A percentile compares a stretch with the other conserved stretches of the same genome.
Conservation (phyloP, 1,139 yeast genomes). For the Eremothecium gossypii region DNA sequence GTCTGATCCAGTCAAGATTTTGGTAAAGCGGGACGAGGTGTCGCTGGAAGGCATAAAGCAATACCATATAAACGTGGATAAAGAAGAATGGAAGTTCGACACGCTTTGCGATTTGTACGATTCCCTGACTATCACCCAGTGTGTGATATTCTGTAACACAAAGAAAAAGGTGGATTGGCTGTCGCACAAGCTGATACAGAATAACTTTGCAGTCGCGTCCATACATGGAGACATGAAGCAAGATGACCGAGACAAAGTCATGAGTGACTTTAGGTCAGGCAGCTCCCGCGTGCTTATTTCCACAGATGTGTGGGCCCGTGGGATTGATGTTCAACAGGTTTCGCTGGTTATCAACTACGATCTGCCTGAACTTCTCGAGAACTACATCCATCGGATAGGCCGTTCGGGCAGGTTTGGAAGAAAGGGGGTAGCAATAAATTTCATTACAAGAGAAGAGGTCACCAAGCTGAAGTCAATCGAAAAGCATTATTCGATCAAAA, state of each 20-base stretch:
- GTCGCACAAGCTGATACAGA: slow-evolving; percentile 61
- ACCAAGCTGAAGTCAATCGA: slow-evolving; percentile 60
- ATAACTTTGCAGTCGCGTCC: slow-evolving; percentile 81
- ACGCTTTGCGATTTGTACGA: slow-evolving; percentile 89
- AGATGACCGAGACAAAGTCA: slow-evolving; percentile 78
- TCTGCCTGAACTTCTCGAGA: slow-evolving; percentile 75
- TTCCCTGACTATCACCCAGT: slow-evolving; percentile 89
- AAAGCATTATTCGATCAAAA: slow-evolving; percentile 63
- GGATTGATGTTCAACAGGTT: slow-evolving; percentile 96
- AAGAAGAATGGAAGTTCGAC: slow-evolving; percentile 94
- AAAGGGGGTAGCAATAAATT: slow-evolving; percentile 89
- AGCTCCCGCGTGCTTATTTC: slow-evolving; percentile 79
- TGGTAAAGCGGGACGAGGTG: slow-evolving; percentile 84
- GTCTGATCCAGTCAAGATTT: slow-evolving; percentile 81
- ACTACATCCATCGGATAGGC: slow-evolving; percentile 89
- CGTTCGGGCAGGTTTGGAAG: slow-evolving; percentile 94
- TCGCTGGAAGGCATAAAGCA: slow-evolving; percentile 87
- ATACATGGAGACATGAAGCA: slow-evolving; percentile 99
- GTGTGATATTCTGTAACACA: slow-evolving; percentile 92
- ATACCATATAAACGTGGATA: slow-evolving; percentile 74
- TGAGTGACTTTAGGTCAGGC: slow-evolving; percentile 78
- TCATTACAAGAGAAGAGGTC: slow-evolving; percentile 64
- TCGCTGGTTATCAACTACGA: slow-evolving; percentile 90
- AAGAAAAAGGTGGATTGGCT: slow-evolving; percentile 90
- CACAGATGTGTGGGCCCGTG: slow-evolving; percentile 97